Base-by-base conservation (phyloP, 495 filamentous ascomycete genomes). In the Amorphotheca resinae region DNA sequence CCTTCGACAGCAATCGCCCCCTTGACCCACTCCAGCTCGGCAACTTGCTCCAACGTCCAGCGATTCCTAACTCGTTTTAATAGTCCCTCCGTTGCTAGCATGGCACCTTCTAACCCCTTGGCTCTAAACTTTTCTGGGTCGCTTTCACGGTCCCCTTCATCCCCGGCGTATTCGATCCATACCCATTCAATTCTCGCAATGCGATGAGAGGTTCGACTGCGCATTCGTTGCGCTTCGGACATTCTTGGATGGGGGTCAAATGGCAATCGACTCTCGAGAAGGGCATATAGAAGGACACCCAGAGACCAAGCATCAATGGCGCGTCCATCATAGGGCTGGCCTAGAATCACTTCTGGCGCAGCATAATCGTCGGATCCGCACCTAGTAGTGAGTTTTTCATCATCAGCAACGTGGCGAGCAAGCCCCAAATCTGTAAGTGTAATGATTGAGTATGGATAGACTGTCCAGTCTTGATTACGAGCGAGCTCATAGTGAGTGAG, bases 321-420 rank as follows among this genome's bases (percentile, higher is more conserved):
- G 15, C 93, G 87, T 25, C 93, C 91, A 58, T 98, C 91, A 57
- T 98, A 98, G 4, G 86, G 73, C 55, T 93, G 87, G 15, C 87
- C 87, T 69, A 98, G 84, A 17, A 98, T 79, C 33, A 98, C 84
- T 59, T 98, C 91, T 0, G 91, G 91, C 0, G 91, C 87, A 2
- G 91, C 93, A 55, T 98, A 98, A 65, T 98, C 91, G 60, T 95
- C 91, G 25, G 82, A 89, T 14, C 91, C 91, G 57, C 91, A 98
- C 11, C 89, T 73, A 9, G 88, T 95, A 33, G 84, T 81, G 11
- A 98, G 71, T 21, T 89, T 81, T 70, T 50, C 86, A 70, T 57
- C 83, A 64, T 79, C 70, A 9, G 82, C 76, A 14, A 96, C 80
- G 18, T 79, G 76, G 45, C 87, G 73, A 2, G 84, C 88, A n/a